Evolutionary conservation across 1,284 basidiomycete species (phyloP).

Genomic region (Boletus semigastroideus): DNA sequence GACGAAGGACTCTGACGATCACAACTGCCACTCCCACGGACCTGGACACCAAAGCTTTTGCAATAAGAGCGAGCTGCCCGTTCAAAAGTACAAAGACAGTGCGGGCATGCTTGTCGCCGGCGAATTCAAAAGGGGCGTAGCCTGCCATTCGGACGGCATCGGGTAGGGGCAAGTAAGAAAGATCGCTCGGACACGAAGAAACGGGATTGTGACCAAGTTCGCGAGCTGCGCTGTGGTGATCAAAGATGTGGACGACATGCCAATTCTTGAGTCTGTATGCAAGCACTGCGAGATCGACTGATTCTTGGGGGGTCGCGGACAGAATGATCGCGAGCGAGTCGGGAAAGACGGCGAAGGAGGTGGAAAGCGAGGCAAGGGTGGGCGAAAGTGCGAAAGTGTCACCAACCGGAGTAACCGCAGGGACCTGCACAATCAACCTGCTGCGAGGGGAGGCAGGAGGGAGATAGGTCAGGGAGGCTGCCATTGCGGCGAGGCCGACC

Average conservation of each 20-base stretch:
- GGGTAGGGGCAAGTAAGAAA: conserved; percentile 37
- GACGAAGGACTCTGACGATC: conserved; percentile 71
- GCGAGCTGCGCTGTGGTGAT: conserved; percentile 68
- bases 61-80: conserved; percentile 62
- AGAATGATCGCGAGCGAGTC: conserved; percentile 75
- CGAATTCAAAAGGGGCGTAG: conserved; percentile 68
- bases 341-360: conserved; percentile 60
- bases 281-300: conserved; percentile 68
- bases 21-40: conserved; percentile 58
- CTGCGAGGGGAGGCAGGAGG: conserved; percentile 59
- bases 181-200: conserved; percentile 28
- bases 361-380: conserved; percentile 66
- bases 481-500: conserved; percentile 74
- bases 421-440: conserved; percentile 77
- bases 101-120: conserved; percentile 57
- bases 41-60: conserved; percentile 48
- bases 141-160: conserved; percentile 53
- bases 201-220: conserved; percentile 61
- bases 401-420: conserved; percentile 64
- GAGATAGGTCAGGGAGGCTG: conserved; percentile 65
- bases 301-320: conserved; percentile 79
- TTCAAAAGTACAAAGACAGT: conserved; percentile 67
- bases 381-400: conserved; percentile 71
- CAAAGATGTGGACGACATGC: conserved; percentile 79
- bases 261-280: conserved; percentile 60